Base-by-base conservation (phyloP, 2,329 filamentous ascomycete species). In the Penicillium sp. region DNA sequence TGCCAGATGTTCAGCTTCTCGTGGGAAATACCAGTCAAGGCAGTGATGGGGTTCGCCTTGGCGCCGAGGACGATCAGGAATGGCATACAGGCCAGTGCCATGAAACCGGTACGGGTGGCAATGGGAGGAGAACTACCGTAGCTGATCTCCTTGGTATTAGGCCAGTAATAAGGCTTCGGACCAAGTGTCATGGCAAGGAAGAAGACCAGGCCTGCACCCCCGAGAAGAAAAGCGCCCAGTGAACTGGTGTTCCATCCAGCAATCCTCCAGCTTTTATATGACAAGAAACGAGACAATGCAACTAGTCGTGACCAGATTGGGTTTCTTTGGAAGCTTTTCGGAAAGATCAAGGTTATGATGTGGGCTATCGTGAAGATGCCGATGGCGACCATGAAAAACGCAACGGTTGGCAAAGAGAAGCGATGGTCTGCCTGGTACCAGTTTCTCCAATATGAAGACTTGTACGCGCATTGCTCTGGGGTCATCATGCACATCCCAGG, bases 1-100 rank as follows among this genome's bases (percentile, higher is more conserved):
- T 80, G 77, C 60, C 74, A 77, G n/a, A 77, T 61, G 27, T 59
- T 56, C 3, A 81, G 68, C 44, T 74, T 75, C 55, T 82, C 79
- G 42, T 80, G 77, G 0, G 77, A 74, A 13, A 80, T 68, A 1
- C 77, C 78, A 0, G 78, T 81, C 6, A 79, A 31, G 0, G 68
- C 60, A 0, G 77, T 75, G 47, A 81, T 75, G 45, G 74, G 66
- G 52, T 80, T 81, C 1, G 75, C 71, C 57, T 81, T 81, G 16
- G 70, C 68, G 6, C 72, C 68, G 3, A 77, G 67, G 1, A 73
- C 60, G 38, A 78, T 62, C 34, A 78, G 58, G 47, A 78, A 77
- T 0, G 76, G 76, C 57, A 78, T 51, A 44, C 74, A 75, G 0
- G 63, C 76, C 24, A 78, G 56, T 3, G 74, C 67, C 66, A 79